Evolutionary conservation across 2,329 filamentous ascomycete species (phyloP).

Genomic region (Pyrenochaeta sp.): DNA sequence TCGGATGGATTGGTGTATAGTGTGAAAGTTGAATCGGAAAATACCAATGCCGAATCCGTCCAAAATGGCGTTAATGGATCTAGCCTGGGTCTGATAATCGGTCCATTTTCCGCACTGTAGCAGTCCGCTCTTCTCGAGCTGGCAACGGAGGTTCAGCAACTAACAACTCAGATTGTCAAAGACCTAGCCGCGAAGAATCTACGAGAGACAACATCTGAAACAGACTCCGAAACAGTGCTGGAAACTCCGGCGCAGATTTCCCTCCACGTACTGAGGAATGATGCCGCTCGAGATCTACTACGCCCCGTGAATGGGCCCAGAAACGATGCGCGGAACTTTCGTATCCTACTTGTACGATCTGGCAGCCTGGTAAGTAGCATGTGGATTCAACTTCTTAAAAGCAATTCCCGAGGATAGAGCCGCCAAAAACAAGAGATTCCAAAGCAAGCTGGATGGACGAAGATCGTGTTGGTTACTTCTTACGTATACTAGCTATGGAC

Average conservation of each 20-base stretch:
- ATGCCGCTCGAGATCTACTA: slow-evolving; percentile 20
- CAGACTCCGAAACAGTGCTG: slow-evolving; percentile 7
- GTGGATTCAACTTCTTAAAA: slow-evolving; percentile 21
- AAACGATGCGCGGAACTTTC: slow-evolving; percentile 16
- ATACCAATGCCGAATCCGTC: too few species aligned
- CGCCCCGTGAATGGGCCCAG: slow-evolving; percentile 30
- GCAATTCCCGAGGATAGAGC: slow-evolving; percentile 7
- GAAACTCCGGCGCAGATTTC: slow-evolving; percentile 12
- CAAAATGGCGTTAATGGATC: too few species aligned
- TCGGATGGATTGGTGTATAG: too few species aligned
- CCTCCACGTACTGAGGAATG: slow-evolving; percentile 17
- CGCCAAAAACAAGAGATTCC: slow-evolving; percentile 17
- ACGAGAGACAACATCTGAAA: slow-evolving; percentile 18
- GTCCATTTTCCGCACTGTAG: too few species aligned
- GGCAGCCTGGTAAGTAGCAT: slow-evolving; percentile 26
- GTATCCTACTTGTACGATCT: slow-evolving; percentile 21
- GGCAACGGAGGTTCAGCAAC: slow-evolving; percentile 9
- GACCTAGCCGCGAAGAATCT: slow-evolving; percentile 11
- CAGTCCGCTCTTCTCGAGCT: slow-evolving; percentile 13
- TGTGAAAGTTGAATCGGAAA: too few species aligned
- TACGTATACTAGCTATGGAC: slow-evolving; percentile 20
- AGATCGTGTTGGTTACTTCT: slow-evolving; percentile 15
- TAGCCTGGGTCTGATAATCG: too few species aligned
- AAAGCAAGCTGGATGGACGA: slow-evolving; percentile 15
- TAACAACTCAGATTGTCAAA: slow-evolving; percentile 14